phyloP scores from a whole-genome alignment of 2,329 filamentous ascomycete species.

The Mollisiaceae sp. region DNA sequence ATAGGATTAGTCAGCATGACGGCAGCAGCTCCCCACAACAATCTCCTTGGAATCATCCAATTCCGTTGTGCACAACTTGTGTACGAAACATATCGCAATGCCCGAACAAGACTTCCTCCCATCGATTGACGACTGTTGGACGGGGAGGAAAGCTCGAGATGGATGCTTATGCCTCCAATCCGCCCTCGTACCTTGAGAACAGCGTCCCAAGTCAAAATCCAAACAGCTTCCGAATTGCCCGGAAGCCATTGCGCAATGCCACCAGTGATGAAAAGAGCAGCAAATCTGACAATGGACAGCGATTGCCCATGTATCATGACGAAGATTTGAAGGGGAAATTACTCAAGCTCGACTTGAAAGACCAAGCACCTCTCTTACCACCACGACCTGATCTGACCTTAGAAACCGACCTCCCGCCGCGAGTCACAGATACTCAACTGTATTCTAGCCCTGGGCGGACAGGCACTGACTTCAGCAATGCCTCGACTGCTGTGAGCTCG shows the following conservation, averaged over 20 bases:
- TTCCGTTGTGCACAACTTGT: background rate
- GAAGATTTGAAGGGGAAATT: background rate
- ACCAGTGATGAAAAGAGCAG: background rate
- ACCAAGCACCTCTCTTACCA: background rate
- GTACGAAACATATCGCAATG: background rate
- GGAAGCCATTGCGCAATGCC: background rate
- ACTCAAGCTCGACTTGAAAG: background rate
- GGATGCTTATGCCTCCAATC: constrained; percentile 4
- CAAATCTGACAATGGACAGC: background rate
- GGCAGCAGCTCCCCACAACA: background rate
- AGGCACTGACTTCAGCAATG: constrained; percentile 1
- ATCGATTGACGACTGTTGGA: background rate
- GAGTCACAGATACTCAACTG: background rate
- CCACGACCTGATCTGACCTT: background rate
- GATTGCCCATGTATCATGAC: background rate
- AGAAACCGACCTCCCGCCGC: background rate
- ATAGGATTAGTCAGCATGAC: constrained; percentile 10
- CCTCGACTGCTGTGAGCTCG: background rate
- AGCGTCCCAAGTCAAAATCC: background rate
- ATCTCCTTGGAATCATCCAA: constrained; percentile 1
- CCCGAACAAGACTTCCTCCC: background rate
- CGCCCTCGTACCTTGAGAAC: constrained; percentile 18
- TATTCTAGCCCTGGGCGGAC: background rate
- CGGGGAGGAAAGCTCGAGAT: constrained; percentile 4
- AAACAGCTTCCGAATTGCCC: background rate